Evolutionary conservation across 805 yeast genomes (phyloP), one percentile per base, ranked within the genome.

Genomic region (Cyberlindnera bimundalis): DNA sequence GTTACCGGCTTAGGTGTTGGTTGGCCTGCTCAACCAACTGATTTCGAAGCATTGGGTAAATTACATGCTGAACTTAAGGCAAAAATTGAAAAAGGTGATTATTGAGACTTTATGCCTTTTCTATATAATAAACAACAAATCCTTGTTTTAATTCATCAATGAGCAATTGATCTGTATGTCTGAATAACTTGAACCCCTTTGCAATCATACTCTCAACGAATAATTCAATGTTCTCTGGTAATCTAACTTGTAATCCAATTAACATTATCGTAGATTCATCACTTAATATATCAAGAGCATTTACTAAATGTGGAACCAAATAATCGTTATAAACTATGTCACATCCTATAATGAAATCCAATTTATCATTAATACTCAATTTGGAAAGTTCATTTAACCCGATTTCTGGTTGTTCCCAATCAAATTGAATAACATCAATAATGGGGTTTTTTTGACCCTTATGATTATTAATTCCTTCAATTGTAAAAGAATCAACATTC

Each of bases 21-120:
- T 20, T 93, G 99, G 98, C 98, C 98, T n/a, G 81, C 89, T 15
- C 76, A 80, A 53, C 77, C 71, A 42, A 84, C 91, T 24, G 84
- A 85, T 58, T 80, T 85, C 62, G 89, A 71, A 12, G 78, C 81
- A 39, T 68, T 90, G 59, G 82, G 83, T 39, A 70, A 73, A 45
- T 67, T 78, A 31, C 95, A 87, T 58, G 76, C 78, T 52, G 72
- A 78, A 46, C 61, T 90, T 44, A 50, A 66, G 15, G 68, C 67
- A 17, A 78, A 74, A 47, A 53, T 70, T 27, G 66, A 66, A 31
- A 35, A 35, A 21, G 43, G 41, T 26, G 24, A 43, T 19, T 43
- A 14, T 30, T 43, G 20, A 19, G 16, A 2, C 23, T n/a, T 20
- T 12, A 9, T n/a, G 5, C 9, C 29, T 14, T 11, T 1, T 30